Base-by-base conservation (phyloP, 176 grass and related monocot genomes). In the Chloris gayana region DNA sequence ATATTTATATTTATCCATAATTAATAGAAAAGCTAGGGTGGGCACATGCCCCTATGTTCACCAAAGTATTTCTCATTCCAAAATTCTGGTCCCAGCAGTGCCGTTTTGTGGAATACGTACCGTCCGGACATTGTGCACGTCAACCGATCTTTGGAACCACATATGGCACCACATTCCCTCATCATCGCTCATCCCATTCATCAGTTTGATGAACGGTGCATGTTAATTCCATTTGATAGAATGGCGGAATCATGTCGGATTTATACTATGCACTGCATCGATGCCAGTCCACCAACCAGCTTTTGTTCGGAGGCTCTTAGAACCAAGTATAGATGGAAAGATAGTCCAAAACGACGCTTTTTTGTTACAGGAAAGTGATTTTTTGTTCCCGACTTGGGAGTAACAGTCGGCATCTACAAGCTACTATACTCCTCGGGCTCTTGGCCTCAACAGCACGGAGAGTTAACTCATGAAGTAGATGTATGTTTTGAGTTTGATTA, bases 211-310 rank as follows among this genome's bases (percentile, higher is more conserved):
- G n/a, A n/a, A n/a, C n/a, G n/a, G n/a, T n/a, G n/a, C n/a, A n/a
- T n/a, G n/a, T n/a, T n/a, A n/a, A n/a, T n/a, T n/a, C n/a, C n/a
- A n/a, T n/a, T n/a, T n/a, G n/a, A n/a, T n/a, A n/a, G n/a, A n/a
- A n/a, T n/a, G n/a, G n/a, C n/a, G n/a, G n/a, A n/a, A n/a, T 11
- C 35, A 30, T 45, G 73, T 15, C 11, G 60, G 26, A 83, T 83
- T 39, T 74, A 83, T 83, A 74, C 44, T 82, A 38, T 26, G 34
- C 47, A 47, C 56, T 41, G 49, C 72, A 83, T 68, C 25, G 19
- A 29, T 76, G 35, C 61, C 25, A 9, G 18, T 72, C 31, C 80
- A 83, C 70, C 64, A 69, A 51, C 41, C 67, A 44, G 37, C 37
- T 71, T 81, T 71, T 71, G 59, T 17, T 56, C 24, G 26, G 7